Conservation (phyloP, 2,329 filamentous ascomycete species). For the Neonectria coccinea region DNA sequence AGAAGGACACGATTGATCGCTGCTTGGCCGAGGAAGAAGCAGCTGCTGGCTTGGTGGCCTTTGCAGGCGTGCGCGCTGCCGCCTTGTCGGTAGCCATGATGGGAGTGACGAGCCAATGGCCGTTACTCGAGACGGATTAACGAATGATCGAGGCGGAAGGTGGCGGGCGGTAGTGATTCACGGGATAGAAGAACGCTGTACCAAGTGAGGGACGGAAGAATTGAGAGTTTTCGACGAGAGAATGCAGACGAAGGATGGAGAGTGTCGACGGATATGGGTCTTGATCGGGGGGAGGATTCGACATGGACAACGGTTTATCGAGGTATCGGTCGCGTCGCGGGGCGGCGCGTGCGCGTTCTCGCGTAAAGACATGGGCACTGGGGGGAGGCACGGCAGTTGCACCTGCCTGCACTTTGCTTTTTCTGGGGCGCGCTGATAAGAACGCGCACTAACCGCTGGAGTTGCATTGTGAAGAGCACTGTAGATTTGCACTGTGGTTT, state of each 20-base stretch:
- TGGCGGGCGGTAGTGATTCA: conserved; percentile 32
- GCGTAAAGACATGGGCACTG: conserved; percentile 39
- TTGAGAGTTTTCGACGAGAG: conserved; percentile 17
- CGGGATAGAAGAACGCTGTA: conserved; percentile 6
- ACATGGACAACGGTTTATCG: conserved; percentile 14
- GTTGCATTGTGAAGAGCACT: background rate
- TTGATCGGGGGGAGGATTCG: conserved; percentile 14
- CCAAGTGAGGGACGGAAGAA: conserved; percentile 16
- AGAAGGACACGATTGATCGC: conserved; percentile 59
- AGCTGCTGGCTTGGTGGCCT: conserved; percentile 45
- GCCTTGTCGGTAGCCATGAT: conserved; percentile 49
- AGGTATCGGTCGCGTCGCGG: conserved; percentile 36
- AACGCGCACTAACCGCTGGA: background rate
- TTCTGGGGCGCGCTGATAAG: conserved; percentile 2
- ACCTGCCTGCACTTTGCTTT: conserved; percentile 1
- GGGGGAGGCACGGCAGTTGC: conserved; percentile 33
- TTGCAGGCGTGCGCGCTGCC: conserved; percentile 51
- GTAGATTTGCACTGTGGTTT: background rate
- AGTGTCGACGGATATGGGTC: conserved; percentile 16
- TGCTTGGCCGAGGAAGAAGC: conserved; percentile 54
- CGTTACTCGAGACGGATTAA: conserved; percentile 7
- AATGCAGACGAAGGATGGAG: conserved; percentile 8
- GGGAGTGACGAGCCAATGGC: conserved; percentile 20
- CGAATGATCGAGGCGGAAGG: conserved; percentile 7
- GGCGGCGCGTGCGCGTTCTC: conserved; percentile 40